Evolutionary conservation across 768 basidiomycete species (phyloP), one percentile per base, ranked within the genome.

Genomic region (Trametes cinnabarina): DNA sequence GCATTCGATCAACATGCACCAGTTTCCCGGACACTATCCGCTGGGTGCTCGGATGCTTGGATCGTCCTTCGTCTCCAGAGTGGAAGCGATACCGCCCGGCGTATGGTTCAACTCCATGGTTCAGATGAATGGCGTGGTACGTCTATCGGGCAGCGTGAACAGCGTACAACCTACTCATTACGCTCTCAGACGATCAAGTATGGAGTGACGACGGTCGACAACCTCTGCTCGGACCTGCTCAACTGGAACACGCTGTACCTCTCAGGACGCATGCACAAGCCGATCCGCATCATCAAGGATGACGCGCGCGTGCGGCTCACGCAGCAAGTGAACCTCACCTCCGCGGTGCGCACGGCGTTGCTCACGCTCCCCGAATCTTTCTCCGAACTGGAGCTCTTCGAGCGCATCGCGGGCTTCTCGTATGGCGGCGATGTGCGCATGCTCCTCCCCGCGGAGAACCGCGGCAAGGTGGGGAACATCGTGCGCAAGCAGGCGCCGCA

Each of bases 51-150:
- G 94, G n/a, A 64, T 84, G 40, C 72, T 97, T 9, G 97, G 97
- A 2, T 87, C 87, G 9, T 81, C 80, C 28, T 92, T 92, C 69
- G 86, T 98, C n/a, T 81, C 88, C 17, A 81, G 77, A 51, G 73
- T 95, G 48, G 87, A 97, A 74, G 86, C 82, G 20, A 53, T 90
- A 3, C 79, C 77, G 3, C 95, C 97, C 0, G 93, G 94, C 5
- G 83, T 98, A 20, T 99, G 97, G 97, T 99, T 96, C 72, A 97
- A 97, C 65, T 85, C 96, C 0, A 91, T 87, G 72, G 86, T 95
- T 28, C 84, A 86, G 6, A 84, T 95, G 73, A 81, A 84, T 51
- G 93, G 88, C 49, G 87, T 89, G 66, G 93, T 97, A 72, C 72
- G 92, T 82, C 54, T 34, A 57, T 56, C 51, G 20, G 22, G 10